A percentile compares a stretch with the other conserved stretches of the same genome.
phyloP scores from a whole-genome alignment of 139 green algal species.

The Micractinium conductrix region DNA sequence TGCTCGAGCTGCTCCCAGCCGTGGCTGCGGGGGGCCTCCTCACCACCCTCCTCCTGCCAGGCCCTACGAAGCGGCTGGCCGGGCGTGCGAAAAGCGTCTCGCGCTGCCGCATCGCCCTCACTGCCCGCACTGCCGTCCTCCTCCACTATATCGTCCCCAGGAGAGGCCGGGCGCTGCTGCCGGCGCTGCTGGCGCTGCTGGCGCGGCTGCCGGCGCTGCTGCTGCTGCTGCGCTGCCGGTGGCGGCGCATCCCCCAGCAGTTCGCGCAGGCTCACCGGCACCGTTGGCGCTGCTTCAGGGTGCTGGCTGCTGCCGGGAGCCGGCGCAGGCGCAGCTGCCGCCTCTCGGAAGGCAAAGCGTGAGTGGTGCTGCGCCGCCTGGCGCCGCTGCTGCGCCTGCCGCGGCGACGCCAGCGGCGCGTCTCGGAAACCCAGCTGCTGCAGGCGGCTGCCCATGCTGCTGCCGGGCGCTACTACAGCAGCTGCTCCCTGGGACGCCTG shows the following conservation, averaged over 20 bases:
- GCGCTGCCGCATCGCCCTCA: neutral
- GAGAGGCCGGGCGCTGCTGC: neutral
- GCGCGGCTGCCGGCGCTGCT: neutral
- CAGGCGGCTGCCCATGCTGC: neutral
- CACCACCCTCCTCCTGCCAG: neutral
- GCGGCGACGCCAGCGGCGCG: slow-evolving; percentile 3
- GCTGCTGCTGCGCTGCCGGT: neutral
- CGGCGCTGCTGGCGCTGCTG: neutral
- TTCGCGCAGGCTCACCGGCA: neutral
- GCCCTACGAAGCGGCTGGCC: slow-evolving; percentile 5
- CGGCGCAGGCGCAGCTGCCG: neutral
- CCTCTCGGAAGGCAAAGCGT: slow-evolving; percentile 9
- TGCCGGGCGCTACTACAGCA: neutral
- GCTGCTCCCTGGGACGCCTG: neutral
- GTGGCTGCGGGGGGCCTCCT: too few species aligned
- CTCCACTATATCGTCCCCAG: neutral
- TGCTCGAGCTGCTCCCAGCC: neutral
- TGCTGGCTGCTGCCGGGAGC: neutral
- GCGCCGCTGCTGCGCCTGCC: neutral
- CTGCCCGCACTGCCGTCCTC: neutral
- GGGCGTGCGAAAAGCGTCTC: neutral
- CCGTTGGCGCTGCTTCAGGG: neutral
- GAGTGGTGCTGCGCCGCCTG: neutral
- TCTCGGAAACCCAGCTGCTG: neutral
- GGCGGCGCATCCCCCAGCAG: too few species aligned